phyloP scores from a whole-genome alignment of 2,329 filamentous ascomycete genomes.

The Grosmannia penicillata region DNA sequence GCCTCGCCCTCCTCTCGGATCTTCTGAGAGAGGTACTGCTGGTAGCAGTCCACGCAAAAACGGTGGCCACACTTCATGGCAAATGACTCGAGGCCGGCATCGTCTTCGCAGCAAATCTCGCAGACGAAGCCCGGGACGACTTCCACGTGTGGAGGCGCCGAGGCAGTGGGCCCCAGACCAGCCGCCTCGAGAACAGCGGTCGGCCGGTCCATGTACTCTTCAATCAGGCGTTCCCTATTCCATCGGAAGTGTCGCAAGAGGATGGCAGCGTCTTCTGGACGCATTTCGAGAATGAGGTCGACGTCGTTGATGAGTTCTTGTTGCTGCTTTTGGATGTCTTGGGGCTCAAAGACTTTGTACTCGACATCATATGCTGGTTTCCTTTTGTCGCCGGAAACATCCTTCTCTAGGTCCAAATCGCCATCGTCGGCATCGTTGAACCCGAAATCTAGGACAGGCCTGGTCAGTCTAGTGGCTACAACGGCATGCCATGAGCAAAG shows the following conservation, averaged over 20 bases:
- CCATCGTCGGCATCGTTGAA: conserved; percentile 41
- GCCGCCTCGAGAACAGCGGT: conserved; percentile 70
- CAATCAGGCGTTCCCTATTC: conserved; percentile 92
- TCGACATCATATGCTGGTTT: conserved; percentile 70
- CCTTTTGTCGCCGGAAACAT: conserved; percentile 50
- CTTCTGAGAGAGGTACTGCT: conserved; percentile 82
- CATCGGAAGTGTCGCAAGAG: conserved; percentile 78
- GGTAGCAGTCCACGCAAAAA: conserved; percentile 86
- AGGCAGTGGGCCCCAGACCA: conserved; percentile 56
- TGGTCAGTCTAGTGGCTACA: too few species aligned
- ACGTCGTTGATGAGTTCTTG: conserved; percentile 78
- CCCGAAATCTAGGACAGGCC: conserved; percentile 32
- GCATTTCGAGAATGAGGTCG: conserved; percentile 77
- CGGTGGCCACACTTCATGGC: conserved; percentile 91
- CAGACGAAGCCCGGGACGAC: conserved; percentile 66
- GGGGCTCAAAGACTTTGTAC: conserved; percentile 66
- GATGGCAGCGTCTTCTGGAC: conserved; percentile 81
- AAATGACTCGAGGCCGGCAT: conserved; percentile 61
- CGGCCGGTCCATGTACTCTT: conserved; percentile 87
- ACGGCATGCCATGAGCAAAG: too few species aligned
- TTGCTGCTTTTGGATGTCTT: conserved; percentile 74
- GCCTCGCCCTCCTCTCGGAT: conserved; percentile 93
- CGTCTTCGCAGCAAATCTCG: conserved; percentile 94
- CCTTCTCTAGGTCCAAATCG: conserved; percentile 39
- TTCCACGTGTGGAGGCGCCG: conserved; percentile 51